A percentile compares a stretch with the other conserved stretches of the same genome.
Evolutionary conservation across 169 alveolate species (phyloP).

Genomic region (Sarcocystis neurona): DNA sequence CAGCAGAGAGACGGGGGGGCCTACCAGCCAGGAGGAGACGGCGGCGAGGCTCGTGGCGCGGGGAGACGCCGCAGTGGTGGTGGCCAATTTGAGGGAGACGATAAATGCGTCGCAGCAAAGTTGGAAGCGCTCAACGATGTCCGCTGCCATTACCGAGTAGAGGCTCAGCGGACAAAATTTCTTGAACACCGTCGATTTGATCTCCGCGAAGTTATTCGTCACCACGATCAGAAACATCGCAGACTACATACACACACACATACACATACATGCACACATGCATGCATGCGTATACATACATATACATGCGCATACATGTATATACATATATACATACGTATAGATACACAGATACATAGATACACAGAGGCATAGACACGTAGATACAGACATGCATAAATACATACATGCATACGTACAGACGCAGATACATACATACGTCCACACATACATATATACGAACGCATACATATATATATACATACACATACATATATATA

Average conservation of each 20-base stretch:
- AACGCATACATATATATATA: too few species aligned
- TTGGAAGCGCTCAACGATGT: conserved; percentile 86
- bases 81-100: conserved; percentile 83
- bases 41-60: conserved; percentile 23
- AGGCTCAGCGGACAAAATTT: conserved; percentile 77
- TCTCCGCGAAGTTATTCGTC: conserved; percentile 88
- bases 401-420: background rate
- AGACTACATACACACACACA: conserved; percentile 61
- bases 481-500: too few species aligned
- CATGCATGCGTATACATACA: background rate
- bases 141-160: conserved; percentile 84
- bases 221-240: conserved; percentile 87
- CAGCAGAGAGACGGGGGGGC: too few species aligned
- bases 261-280: conserved; percentile 53
- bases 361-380: background rate
- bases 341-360: background rate
- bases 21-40: conserved; percentile 33
- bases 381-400: background rate
- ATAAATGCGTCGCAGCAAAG: conserved; percentile 83
- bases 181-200: conserved; percentile 88
- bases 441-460: background rate
- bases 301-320: background rate
- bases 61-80: conserved; percentile 71
- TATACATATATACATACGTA: background rate
- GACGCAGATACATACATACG: background rate